Conservation (phyloP, 352 stramenopile genomes). For the Thalassiosira hispida region DNA sequence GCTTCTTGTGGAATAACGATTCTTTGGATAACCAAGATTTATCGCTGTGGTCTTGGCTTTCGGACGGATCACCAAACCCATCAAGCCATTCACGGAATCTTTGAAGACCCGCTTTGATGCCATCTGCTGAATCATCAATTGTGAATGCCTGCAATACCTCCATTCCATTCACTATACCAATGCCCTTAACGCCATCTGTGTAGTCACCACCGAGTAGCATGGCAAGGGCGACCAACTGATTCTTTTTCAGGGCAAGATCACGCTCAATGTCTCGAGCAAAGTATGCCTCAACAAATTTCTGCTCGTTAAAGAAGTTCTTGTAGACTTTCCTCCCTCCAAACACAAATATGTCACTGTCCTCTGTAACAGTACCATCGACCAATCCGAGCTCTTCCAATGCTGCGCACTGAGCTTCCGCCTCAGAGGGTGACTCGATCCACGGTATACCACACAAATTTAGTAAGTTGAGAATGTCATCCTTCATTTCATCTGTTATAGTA, state of each 20-base stretch:
- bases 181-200: slow-evolving; percentile 88
- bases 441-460: slow-evolving; percentile 96
- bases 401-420: slow-evolving; percentile 98
- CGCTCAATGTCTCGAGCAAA: slow-evolving; percentile 90
- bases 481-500: slow-evolving; percentile 96
- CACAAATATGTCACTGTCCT: slow-evolving; percentile 94
- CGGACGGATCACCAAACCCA: slow-evolving; percentile 79
- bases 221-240: slow-evolving; percentile 89
- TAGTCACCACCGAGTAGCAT: slow-evolving; percentile 98
- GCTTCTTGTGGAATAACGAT: slow-evolving; percentile 91
- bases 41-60: slow-evolving; percentile 61
- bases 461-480: slow-evolving; percentile 95
- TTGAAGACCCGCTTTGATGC: slow-evolving; percentile 71
- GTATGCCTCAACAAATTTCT: slow-evolving; percentile 99
- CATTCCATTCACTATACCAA: slow-evolving; percentile 92
- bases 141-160: slow-evolving; percentile 87
- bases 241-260: slow-evolving; percentile 91
- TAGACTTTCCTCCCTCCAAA: slow-evolving; percentile 94
- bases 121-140: slow-evolving; percentile 75
- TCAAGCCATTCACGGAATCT: slow-evolving; percentile 89
- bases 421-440: slow-evolving; percentile 98
- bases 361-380: slow-evolving; percentile 98
- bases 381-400: slow-evolving; percentile 93
- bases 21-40: slow-evolving; percentile 72
- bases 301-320: slow-evolving; percentile 99